phyloP scores from a whole-genome alignment of 139 green algal species.

The Tetratostichococcus sp. region DNA sequence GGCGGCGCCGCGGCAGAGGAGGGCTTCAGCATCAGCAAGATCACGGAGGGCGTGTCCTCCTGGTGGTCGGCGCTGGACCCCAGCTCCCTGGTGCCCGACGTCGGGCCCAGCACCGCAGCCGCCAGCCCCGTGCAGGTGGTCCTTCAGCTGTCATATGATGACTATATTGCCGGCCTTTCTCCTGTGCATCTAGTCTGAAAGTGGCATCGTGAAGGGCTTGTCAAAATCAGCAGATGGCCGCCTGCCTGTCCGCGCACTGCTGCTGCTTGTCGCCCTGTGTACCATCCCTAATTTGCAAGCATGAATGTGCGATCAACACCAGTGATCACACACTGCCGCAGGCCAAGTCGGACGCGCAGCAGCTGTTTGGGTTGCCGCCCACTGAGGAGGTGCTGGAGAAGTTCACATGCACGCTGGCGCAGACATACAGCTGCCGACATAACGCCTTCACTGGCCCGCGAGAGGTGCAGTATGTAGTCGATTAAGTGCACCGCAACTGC shows the following conservation, averaged over 20 bases:
- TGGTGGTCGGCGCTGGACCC: slow-evolving; percentile 34
- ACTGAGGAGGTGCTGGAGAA: slow-evolving; percentile 64
- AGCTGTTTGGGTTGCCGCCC: slow-evolving; percentile 47
- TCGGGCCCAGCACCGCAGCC: neutral
- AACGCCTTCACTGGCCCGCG: slow-evolving; percentile 67
- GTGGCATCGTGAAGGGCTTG: no score
- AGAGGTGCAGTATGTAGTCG: no score
- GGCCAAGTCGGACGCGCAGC: slow-evolving; percentile 3
- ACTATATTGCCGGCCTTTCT: neutral
- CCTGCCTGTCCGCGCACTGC: no score
- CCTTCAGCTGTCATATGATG: neutral
- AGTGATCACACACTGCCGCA: neutral
- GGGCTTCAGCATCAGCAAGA: slow-evolving; percentile 12
- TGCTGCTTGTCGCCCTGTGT: no score
- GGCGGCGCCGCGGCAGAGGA: neutral
- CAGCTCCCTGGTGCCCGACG: neutral
- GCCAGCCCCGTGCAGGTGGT: neutral
- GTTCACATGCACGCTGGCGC: slow-evolving; percentile 72
- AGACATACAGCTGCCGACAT: slow-evolving; percentile 60
- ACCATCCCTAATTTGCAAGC: no score
- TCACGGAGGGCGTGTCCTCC: slow-evolving; percentile 20
- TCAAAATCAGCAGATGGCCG: no score
- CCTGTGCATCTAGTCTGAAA: no score
- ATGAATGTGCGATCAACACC: no score
- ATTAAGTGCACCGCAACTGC: no score